Base-by-base conservation (phyloP, 805 yeast genomes). In the Yamadazyma insecticola region DNA sequence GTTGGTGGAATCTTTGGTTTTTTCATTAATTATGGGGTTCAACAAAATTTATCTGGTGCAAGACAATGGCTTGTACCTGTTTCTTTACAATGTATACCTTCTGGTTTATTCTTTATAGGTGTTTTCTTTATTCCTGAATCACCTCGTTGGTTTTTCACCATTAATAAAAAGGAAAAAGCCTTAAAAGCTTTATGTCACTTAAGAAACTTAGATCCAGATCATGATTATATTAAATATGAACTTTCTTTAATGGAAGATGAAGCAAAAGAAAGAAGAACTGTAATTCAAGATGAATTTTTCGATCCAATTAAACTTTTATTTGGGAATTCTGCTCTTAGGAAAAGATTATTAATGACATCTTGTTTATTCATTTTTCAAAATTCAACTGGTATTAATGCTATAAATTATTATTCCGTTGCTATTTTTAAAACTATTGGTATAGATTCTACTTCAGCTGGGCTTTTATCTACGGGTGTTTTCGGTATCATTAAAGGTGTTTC, bases 401-500 rank as follows among this genome's bases (percentile, higher is more conserved):
- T 71, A 30, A 70, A 66, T 25, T 73, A 74, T 48, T 74, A 72
- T 45, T 69, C 77, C 10, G 76, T 75, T 18, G 59, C 65, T 10
- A 59, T 73, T 29, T 70, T 72, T 51, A 55, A 61, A 39, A 60
- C 73, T 3, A 56, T 73, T 33, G 78, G 78, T n/a, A 60, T 72
- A 13, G 47, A 47, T 15, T 72, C 75, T 1, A 48, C 66, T 5
- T 57, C 66, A 30, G 64, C 74, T 0, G 62, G 67, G 4, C 55
- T 73, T 25, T 60, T 69, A 12, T 68, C 77, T 4, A 71, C 77
- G 4, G 78, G 78, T 30, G 53, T 72, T 32, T 71, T 71, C 47
- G 78, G 78, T 22, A 53, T 71, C 21, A 52, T 70, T 26, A 72
- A 72, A 39, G 67, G 61, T 9, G 54, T 55, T 13, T 62, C 67